Evolutionary conservation across 2,329 filamentous ascomycete species (phyloP), one percentile per base, ranked within the genome.

Genomic region (Nemania sp.): DNA sequence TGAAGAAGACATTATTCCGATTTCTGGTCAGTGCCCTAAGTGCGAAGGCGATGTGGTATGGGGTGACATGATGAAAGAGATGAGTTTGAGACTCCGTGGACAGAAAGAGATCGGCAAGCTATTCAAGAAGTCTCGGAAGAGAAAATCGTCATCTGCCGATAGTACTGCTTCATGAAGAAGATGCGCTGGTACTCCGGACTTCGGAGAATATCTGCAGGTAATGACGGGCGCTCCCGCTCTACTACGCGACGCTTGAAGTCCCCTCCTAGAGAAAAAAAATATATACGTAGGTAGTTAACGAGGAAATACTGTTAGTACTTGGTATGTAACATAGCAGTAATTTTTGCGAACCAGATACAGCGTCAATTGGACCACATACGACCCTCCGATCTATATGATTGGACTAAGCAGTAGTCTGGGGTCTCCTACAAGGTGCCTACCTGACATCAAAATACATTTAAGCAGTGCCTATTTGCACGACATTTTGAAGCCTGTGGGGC

Each of bases 1-100:
- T 2, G 75, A 67, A 41, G 77, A 72, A 54, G 59, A 82, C 2
- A 74, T 97, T 1, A 76, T 97, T 1, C 95, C 95, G 0, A 83
- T 87, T 1, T 77, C 84, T 38, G 94, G 93, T 2, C 79, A 74
- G 1, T 98, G 95, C 80, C 93, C 93, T 0, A 81, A 81, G 22
- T 98, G 95, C 76, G 80, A 84, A 0, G 82, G 83, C 0, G 79
- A 83, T 4, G 80, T 94, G 1, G 78, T 84, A 58, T 98, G 95
- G 95, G 83, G 85, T 0, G 87, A 92, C 55, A 88, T 98, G 81
- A 91, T 97, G 82, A 94, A 90, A 76, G 94, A 97, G 77, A 80
- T 97, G 73, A 96, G 87, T 58, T 80, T 97, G 56, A 86, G 95
- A 35, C 83, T 88, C 41, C 86, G 93, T 26, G 94, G 91, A 0